Percentiles rank a stretch among this genome's conserved stretches.
phyloP scores from a whole-genome alignment of 2,329 filamentous ascomycete species.

The Akanthomyces uredinophilus region DNA sequence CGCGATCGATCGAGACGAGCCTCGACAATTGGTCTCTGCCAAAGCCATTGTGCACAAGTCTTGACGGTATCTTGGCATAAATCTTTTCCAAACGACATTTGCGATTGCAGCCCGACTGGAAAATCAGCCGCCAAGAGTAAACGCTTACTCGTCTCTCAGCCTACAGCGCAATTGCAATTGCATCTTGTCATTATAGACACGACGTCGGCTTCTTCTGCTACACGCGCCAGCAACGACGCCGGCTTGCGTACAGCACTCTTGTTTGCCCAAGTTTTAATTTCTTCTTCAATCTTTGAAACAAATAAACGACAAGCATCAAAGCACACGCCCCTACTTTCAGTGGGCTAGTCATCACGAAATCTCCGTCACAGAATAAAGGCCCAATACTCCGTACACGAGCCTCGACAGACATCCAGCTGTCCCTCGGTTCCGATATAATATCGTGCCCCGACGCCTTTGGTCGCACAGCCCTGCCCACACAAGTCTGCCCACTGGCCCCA shows the following conservation, averaged over 20 bases:
- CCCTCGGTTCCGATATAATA: conserved; percentile 16
- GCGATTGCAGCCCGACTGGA: neutral
- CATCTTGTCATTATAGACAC: neutral
- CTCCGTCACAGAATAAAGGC: neutral
- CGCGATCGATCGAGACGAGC: conserved; percentile 11
- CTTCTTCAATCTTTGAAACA: neutral
- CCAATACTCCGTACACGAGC: neutral
- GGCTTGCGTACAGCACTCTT: neutral
- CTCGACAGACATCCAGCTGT: neutral
- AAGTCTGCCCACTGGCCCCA: neutral
- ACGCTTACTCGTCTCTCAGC: neutral
- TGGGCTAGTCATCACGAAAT: neutral
- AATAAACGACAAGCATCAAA: neutral
- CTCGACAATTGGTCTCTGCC: neutral
- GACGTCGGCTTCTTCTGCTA: neutral
- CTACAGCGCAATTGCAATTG: neutral
- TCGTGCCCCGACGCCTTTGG: conserved; percentile 15
- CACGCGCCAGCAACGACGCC: neutral
- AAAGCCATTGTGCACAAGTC: neutral
- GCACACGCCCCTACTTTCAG: neutral
- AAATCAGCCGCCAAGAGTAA: neutral
- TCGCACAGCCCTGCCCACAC: conserved; percentile 12
- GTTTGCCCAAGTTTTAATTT: too few species aligned
- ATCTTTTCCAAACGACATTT: neutral
- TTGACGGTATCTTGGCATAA: neutral